Conservation (phyloP, 2,329 filamentous ascomycete species). For the Fusarium oligoseptatum region DNA sequence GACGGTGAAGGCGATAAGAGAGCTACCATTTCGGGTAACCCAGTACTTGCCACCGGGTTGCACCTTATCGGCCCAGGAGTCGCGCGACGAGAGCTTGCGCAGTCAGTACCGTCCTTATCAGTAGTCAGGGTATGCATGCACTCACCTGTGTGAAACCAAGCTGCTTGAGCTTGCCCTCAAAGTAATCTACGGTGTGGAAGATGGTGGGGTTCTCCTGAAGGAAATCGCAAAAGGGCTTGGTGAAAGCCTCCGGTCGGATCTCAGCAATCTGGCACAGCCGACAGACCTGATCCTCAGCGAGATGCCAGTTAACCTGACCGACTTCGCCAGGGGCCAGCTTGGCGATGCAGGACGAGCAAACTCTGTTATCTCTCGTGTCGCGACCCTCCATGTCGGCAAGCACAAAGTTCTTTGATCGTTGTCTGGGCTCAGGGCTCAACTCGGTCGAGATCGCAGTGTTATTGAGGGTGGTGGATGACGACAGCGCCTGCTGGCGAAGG, state of each 20-base stretch:
- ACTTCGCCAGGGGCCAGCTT: conserved; percentile 48
- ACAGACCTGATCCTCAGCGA: conserved; percentile 47
- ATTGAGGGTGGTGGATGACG: conserved; percentile 41
- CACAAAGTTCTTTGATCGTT: conserved; percentile 61
- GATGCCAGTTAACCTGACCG: conserved; percentile 50
- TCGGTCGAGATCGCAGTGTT: conserved; percentile 47
- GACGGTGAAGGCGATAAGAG: conserved; percentile 86
- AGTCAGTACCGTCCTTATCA: conserved; percentile 25
- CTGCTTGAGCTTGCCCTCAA: conserved; percentile 78
- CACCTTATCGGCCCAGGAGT: conserved; percentile 80
- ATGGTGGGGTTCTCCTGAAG: conserved; percentile 91
- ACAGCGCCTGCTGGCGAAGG: conserved; percentile 57
- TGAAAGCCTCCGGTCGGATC: conserved; percentile 74
- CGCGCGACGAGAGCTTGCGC: conserved; percentile 78
- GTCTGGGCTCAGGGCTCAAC: conserved; percentile 18
- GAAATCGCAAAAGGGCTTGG: conserved; percentile 88
- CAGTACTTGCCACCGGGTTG: conserved; percentile 90
- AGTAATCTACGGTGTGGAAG: conserved; percentile 88
- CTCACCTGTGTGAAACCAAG: conserved; percentile 79
- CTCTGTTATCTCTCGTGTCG: conserved; percentile 50
- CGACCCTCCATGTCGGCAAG: conserved; percentile 57
- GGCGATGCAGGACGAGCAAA: conserved; percentile 57
- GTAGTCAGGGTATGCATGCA: conserved; percentile 9
- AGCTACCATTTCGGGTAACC: conserved; percentile 85
- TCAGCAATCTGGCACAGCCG: conserved; percentile 55